Evolutionary conservation across 169 alveolate species (phyloP).

Genomic region (Perkinsus marinus): DNA sequence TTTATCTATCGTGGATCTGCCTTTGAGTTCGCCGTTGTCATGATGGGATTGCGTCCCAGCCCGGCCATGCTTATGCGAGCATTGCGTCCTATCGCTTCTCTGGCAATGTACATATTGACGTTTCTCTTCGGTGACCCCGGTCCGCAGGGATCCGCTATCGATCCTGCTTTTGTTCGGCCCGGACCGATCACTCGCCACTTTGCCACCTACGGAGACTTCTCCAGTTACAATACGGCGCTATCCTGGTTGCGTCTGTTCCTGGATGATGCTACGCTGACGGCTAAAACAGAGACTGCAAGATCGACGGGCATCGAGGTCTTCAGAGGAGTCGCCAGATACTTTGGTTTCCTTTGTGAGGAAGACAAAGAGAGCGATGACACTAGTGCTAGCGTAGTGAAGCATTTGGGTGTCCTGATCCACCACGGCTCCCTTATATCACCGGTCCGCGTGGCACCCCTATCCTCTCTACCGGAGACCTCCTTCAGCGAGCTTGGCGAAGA

Average conservation of each 20-base stretch:
- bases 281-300: not conserved
- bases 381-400: not conserved
- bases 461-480: not conserved
- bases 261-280: not conserved
- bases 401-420: not conserved
- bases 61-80: not conserved
- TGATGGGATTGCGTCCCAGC: not conserved
- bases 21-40: not conserved
- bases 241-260: not conserved
- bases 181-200: not conserved
- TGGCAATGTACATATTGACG: not conserved
- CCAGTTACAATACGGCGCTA: not conserved
- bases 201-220: not conserved
- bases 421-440: not conserved
- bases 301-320: not conserved
- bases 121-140: not conserved
- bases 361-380: not conserved
- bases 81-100: not conserved
- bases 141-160: not conserved
- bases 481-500: not conserved
- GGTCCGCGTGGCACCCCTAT: not conserved
- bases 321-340: not conserved
- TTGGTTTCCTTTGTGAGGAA: not conserved
- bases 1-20: not conserved
- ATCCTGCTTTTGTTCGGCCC: not conserved